A percentile compares a stretch with the other conserved stretches of the same genome.
These are phyloP conservation scores for Naganishia albida DNA, from an alignment of 1,284 basidiomycete genomes.

Conservation along the genomic window DNA sequence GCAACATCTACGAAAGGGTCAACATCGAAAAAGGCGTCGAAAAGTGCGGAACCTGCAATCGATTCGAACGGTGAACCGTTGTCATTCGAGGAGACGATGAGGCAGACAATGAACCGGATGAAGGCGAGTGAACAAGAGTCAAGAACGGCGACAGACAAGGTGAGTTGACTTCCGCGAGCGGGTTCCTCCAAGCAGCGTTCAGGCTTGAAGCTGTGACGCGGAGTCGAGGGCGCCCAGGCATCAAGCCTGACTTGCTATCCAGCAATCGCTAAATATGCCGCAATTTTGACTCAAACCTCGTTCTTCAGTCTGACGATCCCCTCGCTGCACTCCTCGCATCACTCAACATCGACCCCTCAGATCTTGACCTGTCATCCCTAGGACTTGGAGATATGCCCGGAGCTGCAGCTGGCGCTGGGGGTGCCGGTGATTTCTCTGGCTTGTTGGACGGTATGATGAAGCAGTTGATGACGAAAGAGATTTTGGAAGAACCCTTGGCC, in stretches of 20 bases:
- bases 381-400: background rate
- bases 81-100: constrained; percentile 73
- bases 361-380: constrained; percentile 26
- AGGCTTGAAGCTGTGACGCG: no score
- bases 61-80: constrained; percentile 31
- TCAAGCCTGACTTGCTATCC: no score
- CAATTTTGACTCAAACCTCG: no score
- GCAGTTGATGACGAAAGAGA: constrained; percentile 89
- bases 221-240: no score
- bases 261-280: no score
- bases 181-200: no score
- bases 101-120: constrained; percentile 74
- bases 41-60: constrained; percentile 32
- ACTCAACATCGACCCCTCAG: constrained; percentile 33
- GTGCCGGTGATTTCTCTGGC: constrained; percentile 69
- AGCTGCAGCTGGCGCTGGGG: constrained; percentile 49
- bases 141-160: constrained; percentile 31
- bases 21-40: constrained; percentile 17
- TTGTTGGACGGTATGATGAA: constrained; percentile 90
- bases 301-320: constrained; percentile 39
- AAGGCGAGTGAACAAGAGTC: constrained; percentile 45
- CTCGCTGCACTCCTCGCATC: constrained; percentile 51
- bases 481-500: constrained; percentile 87
- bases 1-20: background rate
- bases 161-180: background rate